phyloP scores from a whole-genome alignment of 306 rosid species.

The Cercis canadensis region DNA sequence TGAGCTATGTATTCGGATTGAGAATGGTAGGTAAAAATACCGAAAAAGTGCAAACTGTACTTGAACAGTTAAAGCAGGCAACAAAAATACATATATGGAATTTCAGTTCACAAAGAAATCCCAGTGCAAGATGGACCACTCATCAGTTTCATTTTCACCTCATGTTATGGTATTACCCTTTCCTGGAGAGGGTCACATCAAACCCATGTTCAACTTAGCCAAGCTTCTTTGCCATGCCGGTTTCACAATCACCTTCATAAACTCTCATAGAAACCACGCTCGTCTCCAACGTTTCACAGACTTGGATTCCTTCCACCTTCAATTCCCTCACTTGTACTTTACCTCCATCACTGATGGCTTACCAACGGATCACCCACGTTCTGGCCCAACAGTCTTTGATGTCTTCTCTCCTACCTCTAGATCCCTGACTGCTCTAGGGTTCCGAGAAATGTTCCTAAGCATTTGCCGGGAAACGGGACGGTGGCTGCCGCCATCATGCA shows the following conservation, averaged over 20 bases:
- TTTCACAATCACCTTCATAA: slow-evolving; percentile 6
- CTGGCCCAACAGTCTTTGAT: too few species aligned
- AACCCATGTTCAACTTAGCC: slow-evolving; percentile 14
- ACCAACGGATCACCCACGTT: not conserved
- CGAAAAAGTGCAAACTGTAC: too few species aligned
- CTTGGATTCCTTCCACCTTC: not conserved
- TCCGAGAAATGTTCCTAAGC: not conserved
- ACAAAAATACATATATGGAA: too few species aligned
- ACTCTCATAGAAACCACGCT: slow-evolving; percentile 11
- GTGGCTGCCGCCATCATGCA: slow-evolving; percentile 4
- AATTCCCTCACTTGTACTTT: not conserved
- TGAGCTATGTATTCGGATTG: too few species aligned
- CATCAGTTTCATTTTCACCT: too few species aligned
- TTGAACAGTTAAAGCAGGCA: too few species aligned
- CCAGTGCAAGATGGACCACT: too few species aligned
- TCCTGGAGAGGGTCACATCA: slow-evolving; percentile 27
- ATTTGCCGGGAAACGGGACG: not conserved
- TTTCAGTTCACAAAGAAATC: too few species aligned
- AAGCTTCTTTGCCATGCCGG: slow-evolving; percentile 9
- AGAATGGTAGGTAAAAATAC: too few species aligned
- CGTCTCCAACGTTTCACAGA: not conserved
- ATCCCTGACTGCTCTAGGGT: not conserved
- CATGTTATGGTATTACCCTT: slow-evolving; percentile 5
- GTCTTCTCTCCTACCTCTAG: slow-evolving; percentile 4
- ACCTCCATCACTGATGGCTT: slow-evolving; percentile 19